Conservation (phyloP, 2,329 filamentous ascomycete genomes). For the Diaporthe sp. region DNA sequence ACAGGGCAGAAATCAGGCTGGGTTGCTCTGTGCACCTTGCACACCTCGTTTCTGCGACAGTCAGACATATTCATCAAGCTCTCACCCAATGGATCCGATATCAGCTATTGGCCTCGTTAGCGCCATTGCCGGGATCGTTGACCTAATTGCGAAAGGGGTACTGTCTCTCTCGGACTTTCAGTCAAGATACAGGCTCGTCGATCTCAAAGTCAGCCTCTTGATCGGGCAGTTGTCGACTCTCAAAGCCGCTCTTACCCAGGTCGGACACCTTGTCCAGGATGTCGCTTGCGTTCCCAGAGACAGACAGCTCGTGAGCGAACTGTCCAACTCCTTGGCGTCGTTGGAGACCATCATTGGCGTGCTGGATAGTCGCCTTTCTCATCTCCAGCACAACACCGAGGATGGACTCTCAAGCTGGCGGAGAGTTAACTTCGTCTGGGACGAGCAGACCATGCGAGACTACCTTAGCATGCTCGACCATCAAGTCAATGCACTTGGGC, state of each 20-base stretch:
- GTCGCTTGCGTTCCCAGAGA: background rate
- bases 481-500: background rate
- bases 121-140: background rate
- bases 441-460: slow-evolving; percentile 18
- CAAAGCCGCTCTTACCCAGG: background rate
- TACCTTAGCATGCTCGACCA: background rate
- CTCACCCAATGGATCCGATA: slow-evolving; percentile 7
- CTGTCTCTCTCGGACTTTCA: slow-evolving; percentile 6
- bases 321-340: background rate
- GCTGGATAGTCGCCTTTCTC: background rate
- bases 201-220: slow-evolving; percentile 7
- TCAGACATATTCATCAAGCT: background rate
- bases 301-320: background rate
- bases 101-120: background rate
- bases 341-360: background rate
- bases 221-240: background rate
- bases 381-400: background rate
- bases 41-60: background rate
- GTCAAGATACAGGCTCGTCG: background rate
- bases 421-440: background rate
- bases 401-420: background rate
- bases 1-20: background rate
- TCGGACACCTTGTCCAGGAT: background rate
- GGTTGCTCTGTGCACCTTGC: background rate
- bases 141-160: background rate